phyloP scores from a whole-genome alignment of 305 asterid genomes.

The Ajuga reptans region DNA sequence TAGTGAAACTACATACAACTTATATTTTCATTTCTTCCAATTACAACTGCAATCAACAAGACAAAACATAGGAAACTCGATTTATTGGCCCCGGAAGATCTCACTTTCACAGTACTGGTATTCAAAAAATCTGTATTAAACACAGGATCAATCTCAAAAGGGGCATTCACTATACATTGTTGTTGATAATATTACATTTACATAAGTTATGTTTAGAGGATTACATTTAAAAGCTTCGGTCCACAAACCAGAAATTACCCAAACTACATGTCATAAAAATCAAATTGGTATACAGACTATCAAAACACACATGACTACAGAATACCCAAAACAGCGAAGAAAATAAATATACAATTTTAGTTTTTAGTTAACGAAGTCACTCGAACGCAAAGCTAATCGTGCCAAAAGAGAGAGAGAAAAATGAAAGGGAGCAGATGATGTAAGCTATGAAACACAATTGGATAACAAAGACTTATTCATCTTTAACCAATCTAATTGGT shows the following conservation, averaged over 20 bases:
- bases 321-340: background rate
- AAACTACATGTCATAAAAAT: conserved; percentile 3
- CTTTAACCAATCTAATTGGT: conserved; percentile 5
- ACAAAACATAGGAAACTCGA: background rate
- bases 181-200: background rate
- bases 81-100: background rate
- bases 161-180: background rate
- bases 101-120: conserved; percentile 5
- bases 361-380: background rate
- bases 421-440: background rate
- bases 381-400: background rate
- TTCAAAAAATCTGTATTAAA: background rate
- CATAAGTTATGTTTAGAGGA: background rate
- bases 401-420: background rate
- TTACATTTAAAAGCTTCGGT: background rate
- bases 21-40: background rate
- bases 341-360: background rate
- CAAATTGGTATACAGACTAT: background rate
- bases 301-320: background rate
- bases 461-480: background rate
- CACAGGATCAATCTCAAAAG: background rate
- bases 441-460: background rate
- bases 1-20: background rate
- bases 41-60: conserved; percentile 3
- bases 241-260: background rate